Conservation (phyloP, 2,329 filamentous ascomycete genomes). For the Penicillium sp. region DNA sequence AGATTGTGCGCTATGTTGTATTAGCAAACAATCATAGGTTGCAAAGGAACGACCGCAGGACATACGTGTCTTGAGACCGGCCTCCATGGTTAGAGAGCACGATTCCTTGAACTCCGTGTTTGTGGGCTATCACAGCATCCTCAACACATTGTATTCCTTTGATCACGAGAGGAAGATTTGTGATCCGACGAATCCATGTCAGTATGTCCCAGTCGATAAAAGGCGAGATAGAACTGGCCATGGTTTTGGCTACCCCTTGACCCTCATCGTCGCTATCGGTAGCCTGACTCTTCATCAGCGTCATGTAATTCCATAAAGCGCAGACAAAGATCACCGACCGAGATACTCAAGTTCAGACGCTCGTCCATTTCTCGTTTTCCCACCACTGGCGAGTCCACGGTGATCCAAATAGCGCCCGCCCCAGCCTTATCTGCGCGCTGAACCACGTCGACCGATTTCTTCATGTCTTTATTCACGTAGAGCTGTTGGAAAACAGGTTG, state of each 20-base stretch:
- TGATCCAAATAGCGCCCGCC: slow-evolving; percentile 33
- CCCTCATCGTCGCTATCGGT: slow-evolving; percentile 14
- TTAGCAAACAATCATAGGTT: neutral
- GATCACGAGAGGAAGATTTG: slow-evolving; percentile 38
- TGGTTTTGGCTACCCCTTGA: slow-evolving; percentile 31
- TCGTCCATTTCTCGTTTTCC: slow-evolving; percentile 37
- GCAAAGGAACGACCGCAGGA: neutral
- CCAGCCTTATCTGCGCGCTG: slow-evolving; percentile 30
- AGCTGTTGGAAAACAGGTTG: slow-evolving; percentile 40
- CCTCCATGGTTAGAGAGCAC: slow-evolving; percentile 47
- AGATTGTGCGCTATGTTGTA: slow-evolving; percentile 34
- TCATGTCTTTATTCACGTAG: slow-evolving; percentile 39
- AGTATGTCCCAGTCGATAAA: slow-evolving; percentile 33
- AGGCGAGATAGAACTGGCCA: slow-evolving; percentile 31
- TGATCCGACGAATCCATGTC: slow-evolving; percentile 44
- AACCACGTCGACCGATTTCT: slow-evolving; percentile 26
- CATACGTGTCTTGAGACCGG: slow-evolving; percentile 47
- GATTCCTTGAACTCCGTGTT: slow-evolving; percentile 49
- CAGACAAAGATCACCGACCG: slow-evolving; percentile 13
- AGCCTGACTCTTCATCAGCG: slow-evolving; percentile 4
- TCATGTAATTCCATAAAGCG: neutral
- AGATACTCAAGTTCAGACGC: slow-evolving; percentile 27
- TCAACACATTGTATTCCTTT: slow-evolving; percentile 51
- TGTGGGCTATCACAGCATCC: slow-evolving; percentile 50
- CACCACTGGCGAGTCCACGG: slow-evolving; percentile 37